Evolutionary conservation across 1,284 basidiomycete genomes (phyloP).

Genomic region (Tylopilus orsonianus): DNA sequence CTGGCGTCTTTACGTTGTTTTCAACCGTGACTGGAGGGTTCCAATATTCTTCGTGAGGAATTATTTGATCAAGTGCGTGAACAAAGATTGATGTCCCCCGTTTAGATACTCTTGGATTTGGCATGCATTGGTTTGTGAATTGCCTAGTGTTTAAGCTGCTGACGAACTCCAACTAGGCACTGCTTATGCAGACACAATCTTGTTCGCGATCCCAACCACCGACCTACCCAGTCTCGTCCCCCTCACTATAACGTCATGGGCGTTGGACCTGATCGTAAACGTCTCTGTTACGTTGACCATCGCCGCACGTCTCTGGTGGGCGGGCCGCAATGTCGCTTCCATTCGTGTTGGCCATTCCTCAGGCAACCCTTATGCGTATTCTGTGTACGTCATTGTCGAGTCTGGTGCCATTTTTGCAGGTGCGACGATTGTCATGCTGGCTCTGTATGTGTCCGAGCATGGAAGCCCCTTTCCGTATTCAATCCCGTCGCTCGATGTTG

Average conservation of each 20-base stretch:
- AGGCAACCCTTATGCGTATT: slow-evolving; percentile 13
- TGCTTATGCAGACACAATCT: slow-evolving; percentile 15
- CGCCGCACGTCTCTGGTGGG: slow-evolving; percentile 18
- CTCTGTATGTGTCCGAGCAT: slow-evolving; percentile 11
- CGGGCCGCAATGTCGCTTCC: slow-evolving; percentile 13
- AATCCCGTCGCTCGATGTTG: slow-evolving; percentile 18
- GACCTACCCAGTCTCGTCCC: slow-evolving; percentile 8
- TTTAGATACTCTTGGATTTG: slow-evolving; percentile 17
- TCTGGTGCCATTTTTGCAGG: slow-evolving; percentile 19
- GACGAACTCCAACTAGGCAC: slow-evolving; percentile 5
- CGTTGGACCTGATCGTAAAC: slow-evolving; percentile 16
- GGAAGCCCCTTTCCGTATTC: slow-evolving; percentile 17
- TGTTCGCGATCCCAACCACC: slow-evolving; percentile 13
- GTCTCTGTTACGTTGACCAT: slow-evolving; percentile 20
- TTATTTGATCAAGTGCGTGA: neutral
- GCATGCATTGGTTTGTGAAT: slow-evolving; percentile 18
- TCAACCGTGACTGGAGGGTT: slow-evolving; percentile 16
- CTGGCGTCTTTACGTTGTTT: slow-evolving; percentile 21
- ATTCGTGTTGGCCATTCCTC: slow-evolving; percentile 4
- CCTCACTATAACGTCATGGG: slow-evolving; percentile 16
- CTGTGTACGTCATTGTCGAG: slow-evolving; percentile 19
- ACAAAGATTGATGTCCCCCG: neutral
- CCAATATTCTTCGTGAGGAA: slow-evolving; percentile 12
- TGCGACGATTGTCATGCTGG: slow-evolving; percentile 17
- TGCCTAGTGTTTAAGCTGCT: neutral